These are phyloP conservation scores for Colletotrichum tropicale DNA, from an alignment of 2,329 filamentous ascomycete genomes.

Conservation along the genomic window DNA sequence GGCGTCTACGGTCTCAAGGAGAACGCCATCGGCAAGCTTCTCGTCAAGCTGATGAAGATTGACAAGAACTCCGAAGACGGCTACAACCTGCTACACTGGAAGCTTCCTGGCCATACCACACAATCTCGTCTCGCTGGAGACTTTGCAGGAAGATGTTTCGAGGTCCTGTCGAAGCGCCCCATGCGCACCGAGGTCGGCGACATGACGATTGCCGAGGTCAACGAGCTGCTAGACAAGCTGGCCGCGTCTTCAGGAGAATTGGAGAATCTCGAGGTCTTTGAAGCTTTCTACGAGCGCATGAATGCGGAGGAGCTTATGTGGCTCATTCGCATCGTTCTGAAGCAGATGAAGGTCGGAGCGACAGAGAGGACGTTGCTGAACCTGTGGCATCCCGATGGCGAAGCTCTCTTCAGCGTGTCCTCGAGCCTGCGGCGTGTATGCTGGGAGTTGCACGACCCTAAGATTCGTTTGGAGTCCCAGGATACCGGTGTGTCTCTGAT, in stretches of 20 bases:
- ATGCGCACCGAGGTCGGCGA: conserved; percentile 75
- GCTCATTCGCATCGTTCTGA: conserved; percentile 91
- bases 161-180: conserved; percentile 83
- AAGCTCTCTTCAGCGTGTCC: conserved; percentile 84
- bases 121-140: conserved; percentile 78
- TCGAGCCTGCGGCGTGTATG: conserved; percentile 90
- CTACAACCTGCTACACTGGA: conserved; percentile 88
- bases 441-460: conserved; percentile 85
- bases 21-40: conserved; percentile 83
- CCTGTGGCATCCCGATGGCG: conserved; percentile 80
- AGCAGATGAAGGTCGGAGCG: conserved; percentile 75
- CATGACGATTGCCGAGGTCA: conserved; percentile 90
- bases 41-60: conserved; percentile 94
- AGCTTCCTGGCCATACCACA: conserved; percentile 74
- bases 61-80: conserved; percentile 90
- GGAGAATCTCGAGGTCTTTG: conserved; percentile 82
- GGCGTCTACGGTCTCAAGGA: conserved; percentile 96
- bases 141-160: conserved; percentile 87
- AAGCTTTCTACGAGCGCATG: conserved; percentile 88
- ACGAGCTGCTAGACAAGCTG: conserved; percentile 80
- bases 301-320: conserved; percentile 92
- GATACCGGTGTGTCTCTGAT: conserved; percentile 80
- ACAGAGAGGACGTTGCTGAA: conserved; percentile 90
- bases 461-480: conserved; percentile 74
- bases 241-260: conserved; percentile 78